Base-by-base conservation (phyloP, 768 basidiomycete species). In the Pisolithus albus region DNA sequence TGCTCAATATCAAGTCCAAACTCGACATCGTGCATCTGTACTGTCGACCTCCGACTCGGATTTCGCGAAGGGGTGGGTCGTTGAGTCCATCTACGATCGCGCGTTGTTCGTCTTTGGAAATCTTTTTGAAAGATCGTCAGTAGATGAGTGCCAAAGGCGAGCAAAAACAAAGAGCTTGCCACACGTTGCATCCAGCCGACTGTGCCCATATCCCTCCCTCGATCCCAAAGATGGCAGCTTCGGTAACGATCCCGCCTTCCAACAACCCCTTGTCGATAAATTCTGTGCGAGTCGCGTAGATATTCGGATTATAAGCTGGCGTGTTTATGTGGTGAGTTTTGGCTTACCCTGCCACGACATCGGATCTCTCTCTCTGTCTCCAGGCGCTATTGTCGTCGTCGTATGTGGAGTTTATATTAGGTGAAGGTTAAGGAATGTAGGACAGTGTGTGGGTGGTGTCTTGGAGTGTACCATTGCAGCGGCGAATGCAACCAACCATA, bases 181-280 rank as follows among this genome's bases (percentile, higher is more conserved):
- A 61, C 57, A 63, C 56, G 56, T 59, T 61, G 54, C 59, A 60
- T 18, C 46, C 58, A 18, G 58, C 46, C 3, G 65, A 68, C 48
- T 62, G 58, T n/a, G 67, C 67, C 65, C 65, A 67, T 19, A 66
- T 50, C 42, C 64, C 63, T 23, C 63, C 61, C 36, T 66, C 65
- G 50, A 59, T 55, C 2, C 65, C 67, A 16, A 67, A 53, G 59
- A 67, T 67, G 5, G 91, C 91, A 37, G 90, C 92, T 60, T 79
- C 77, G 23, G 71, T n/a, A 63, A 95, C 72, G 70, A 82, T 88
- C 58, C 80, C 82, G 55, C 72, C 83, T 34, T 81, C 87, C 60
- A 94, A 67, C 51, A 94, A 81, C 67, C 89, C 82, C 62, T 72
- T 74, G 66, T 93, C 88, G 68, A 92, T 86, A 72, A 91, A 90